These are phyloP conservation scores for Lenzites betulinus DNA, from an alignment of 768 basidiomycete genomes.

Conservation along the genomic window DNA sequence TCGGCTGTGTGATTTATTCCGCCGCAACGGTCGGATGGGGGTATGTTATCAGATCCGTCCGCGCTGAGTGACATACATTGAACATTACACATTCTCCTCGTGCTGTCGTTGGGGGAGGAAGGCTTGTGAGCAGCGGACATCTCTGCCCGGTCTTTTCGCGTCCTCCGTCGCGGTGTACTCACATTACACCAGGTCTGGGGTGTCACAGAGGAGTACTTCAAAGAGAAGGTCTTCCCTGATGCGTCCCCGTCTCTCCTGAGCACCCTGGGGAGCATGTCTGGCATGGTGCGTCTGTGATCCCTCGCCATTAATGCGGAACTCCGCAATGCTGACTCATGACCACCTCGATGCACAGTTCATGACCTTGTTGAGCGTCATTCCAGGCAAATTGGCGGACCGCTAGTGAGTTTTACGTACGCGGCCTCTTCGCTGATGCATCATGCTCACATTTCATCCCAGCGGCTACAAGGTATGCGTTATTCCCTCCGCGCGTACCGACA, in stretches of 20 bases:
- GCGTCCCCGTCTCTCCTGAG: conserved; percentile 26
- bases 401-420: conserved; percentile 18
- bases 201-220: conserved; percentile 40
- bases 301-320: not conserved
- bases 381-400: conserved; percentile 27
- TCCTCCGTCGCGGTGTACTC: conserved; percentile 26
- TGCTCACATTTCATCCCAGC: conserved; percentile 4
- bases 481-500: not conserved
- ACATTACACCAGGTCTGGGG: conserved; percentile 32
- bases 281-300: conserved; percentile 17
- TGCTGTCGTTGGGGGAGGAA: conserved; percentile 15
- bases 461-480: conserved; percentile 20
- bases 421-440: not conserved
- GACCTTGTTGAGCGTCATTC: conserved; percentile 24
- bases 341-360: conserved; percentile 18
- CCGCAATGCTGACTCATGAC: not conserved
- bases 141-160: conserved; percentile 17
- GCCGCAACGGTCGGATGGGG: conserved; percentile 26
- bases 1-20: conserved; percentile 26
- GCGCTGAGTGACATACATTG: conserved; percentile 1
- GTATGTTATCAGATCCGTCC: conserved; percentile 23
- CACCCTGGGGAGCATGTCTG: conserved; percentile 25
- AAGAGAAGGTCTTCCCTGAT: conserved; percentile 26
- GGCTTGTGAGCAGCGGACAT: conserved; percentile 29
- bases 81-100: conserved; percentile 1